Conservation (phyloP, 169 alveolate species). For the Plasmodium yoelii region DNA sequence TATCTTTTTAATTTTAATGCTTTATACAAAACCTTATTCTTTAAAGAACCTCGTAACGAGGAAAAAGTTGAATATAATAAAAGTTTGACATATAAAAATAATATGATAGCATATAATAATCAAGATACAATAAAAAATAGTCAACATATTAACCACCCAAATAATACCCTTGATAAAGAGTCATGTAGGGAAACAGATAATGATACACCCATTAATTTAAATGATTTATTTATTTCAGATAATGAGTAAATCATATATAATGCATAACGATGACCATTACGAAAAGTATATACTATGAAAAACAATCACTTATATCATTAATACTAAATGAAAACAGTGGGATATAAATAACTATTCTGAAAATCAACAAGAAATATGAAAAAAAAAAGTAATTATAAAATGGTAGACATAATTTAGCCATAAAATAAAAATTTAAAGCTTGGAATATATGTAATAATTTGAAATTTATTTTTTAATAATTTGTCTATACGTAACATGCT, state of each 20-base stretch:
- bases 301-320: constrained; percentile 2
- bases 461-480: too few relatives aligned
- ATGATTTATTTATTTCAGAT: constrained; percentile 54
- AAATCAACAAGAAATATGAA: not conserved
- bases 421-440: too few relatives aligned
- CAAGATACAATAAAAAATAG: not conserved
- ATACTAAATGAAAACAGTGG: not conserved
- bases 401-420: not conserved
- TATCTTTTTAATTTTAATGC: constrained; percentile 6
- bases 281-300: constrained; percentile 30
- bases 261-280: constrained; percentile 31
- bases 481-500: too few relatives aligned
- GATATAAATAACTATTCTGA: not conserved
- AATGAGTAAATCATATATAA: constrained; percentile 70
- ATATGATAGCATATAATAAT: not conserved
- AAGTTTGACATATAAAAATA: not conserved
- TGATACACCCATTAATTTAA: constrained; percentile 10
- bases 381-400: constrained; percentile 11
- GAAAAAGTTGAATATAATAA: constrained; percentile 7
- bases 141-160: not conserved
- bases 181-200: not conserved
- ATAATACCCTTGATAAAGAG: constrained; percentile 1
- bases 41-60: not conserved
- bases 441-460: too few relatives aligned
- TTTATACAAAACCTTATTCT: constrained; percentile 13